phyloP scores from a whole-genome alignment of 2,329 filamentous ascomycete genomes.

The Zasmidium citrigriseum region DNA sequence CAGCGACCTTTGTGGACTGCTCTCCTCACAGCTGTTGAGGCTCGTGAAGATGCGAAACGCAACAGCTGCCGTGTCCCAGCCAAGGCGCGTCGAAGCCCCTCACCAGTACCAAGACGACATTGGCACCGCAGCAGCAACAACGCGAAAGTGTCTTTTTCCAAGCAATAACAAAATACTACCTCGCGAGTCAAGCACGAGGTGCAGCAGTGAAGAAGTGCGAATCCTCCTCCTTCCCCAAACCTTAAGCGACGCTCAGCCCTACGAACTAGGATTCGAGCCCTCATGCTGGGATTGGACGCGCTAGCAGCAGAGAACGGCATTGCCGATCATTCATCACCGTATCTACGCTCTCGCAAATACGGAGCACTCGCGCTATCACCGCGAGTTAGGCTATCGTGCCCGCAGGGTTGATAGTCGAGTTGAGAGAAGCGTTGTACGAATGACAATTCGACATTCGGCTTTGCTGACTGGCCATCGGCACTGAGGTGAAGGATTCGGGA shows the following conservation, averaged over 20 bases:
- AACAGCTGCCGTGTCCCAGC: neutral
- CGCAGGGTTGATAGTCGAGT: neutral
- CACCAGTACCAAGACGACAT: too few relatives aligned
- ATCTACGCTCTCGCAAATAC: neutral
- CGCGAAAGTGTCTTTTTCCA: too few relatives aligned
- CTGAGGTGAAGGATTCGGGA: neutral
- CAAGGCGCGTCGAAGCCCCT: neutral
- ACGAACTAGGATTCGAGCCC: slow-evolving; percentile 6
- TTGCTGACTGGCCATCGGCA: neutral
- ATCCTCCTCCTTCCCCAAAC: neutral
- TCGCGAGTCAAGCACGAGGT: too few relatives aligned
- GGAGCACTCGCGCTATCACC: neutral
- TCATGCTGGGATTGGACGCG: slow-evolving; percentile 7
- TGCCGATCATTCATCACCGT: slow-evolving; percentile 1
- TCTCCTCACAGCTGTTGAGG: neutral
- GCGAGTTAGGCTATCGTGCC: neutral
- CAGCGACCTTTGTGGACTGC: too few relatives aligned
- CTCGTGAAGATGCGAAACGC: neutral
- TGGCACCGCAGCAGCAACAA: too few relatives aligned
- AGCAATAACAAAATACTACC: too few relatives aligned
- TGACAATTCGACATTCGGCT: neutral
- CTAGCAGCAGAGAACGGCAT: slow-evolving; percentile 5
- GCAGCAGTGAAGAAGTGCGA: neutral
- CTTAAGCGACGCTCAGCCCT: neutral
- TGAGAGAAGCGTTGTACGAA: neutral